These are phyloP conservation scores for Yarrowia sp. DNA, from an alignment of 805 yeast species.

Conservation along the genomic window DNA sequence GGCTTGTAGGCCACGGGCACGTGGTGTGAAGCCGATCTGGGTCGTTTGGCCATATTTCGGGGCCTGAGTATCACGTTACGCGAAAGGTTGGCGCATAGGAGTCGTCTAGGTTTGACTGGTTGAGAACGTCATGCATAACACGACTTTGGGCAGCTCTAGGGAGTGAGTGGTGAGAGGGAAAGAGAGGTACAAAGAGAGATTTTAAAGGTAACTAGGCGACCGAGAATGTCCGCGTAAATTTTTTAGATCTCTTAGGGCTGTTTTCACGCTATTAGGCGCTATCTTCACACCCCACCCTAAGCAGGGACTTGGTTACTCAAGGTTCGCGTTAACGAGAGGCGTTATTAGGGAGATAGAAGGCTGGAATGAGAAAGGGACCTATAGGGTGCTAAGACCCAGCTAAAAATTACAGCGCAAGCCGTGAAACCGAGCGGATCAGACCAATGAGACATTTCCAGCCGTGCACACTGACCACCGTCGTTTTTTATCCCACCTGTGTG, in stretches of 20 bases:
- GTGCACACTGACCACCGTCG: too few relatives aligned
- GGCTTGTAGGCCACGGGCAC: conserved; percentile 8
- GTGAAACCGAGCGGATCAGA: too few relatives aligned
- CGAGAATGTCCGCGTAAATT: too few relatives aligned
- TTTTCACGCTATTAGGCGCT: too few relatives aligned
- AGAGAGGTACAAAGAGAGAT: neutral
- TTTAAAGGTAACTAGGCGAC: too few relatives aligned
- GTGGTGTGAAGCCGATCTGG: conserved; percentile 24
- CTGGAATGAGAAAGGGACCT: neutral
- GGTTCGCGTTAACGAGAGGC: neutral
- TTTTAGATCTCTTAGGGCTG: too few relatives aligned
- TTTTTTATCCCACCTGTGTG: too few relatives aligned
- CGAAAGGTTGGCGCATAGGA: conserved; percentile 7
- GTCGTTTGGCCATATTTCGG: conserved; percentile 10
- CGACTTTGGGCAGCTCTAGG: neutral
- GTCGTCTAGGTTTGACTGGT: too few relatives aligned
- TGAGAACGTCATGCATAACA: too few relatives aligned
- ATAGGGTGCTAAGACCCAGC: neutral
- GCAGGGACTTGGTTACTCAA: neutral
- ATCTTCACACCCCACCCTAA: too few relatives aligned
- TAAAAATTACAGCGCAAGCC: too few relatives aligned
- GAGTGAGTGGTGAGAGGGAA: neutral
- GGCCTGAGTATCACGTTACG: conserved; percentile 4
- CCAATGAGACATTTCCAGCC: too few relatives aligned
- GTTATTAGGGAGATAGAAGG: neutral